Evolutionary conservation across 805 yeast species (phyloP).

Genomic region (Groenewaldozyma tartarivorans): DNA sequence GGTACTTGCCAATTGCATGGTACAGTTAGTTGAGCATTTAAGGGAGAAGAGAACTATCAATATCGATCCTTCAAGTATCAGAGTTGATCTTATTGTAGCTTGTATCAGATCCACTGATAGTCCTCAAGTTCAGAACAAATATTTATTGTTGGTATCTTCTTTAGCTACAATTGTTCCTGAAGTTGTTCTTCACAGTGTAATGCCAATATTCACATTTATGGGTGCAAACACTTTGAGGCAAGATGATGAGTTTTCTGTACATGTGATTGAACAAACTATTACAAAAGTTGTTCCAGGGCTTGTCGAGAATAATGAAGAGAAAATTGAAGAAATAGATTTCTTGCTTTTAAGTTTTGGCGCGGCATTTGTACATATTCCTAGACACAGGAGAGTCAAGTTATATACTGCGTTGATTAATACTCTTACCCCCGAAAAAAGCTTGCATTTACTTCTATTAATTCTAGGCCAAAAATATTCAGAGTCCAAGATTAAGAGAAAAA

Average conservation of each 20-base stretch:
- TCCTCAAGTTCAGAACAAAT: constrained; percentile 90
- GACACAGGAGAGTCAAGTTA: constrained; percentile 85
- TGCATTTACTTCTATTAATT: constrained; percentile 65
- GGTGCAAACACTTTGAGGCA: constrained; percentile 96
- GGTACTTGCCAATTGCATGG: constrained; percentile 78
- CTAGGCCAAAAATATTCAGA: constrained; percentile 70
- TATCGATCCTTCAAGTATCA: constrained; percentile 54
- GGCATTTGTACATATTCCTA: constrained; percentile 91
- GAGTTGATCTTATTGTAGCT: constrained; percentile 86
- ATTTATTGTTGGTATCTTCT: constrained; percentile 75
- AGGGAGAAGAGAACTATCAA: constrained; percentile 29
- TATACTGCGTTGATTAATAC: constrained; percentile 75
- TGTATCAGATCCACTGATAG: constrained; percentile 82
- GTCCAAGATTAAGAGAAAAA: constrained; percentile 44
- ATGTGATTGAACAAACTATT: constrained; percentile 87
- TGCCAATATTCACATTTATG: constrained; percentile 99
- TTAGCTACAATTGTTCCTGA: constrained; percentile 87
- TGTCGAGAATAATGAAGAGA: constrained; percentile 37
- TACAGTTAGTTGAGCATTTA: constrained; percentile 46
- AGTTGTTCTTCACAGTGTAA: constrained; percentile 83
- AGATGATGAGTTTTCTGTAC: constrained; percentile 90
- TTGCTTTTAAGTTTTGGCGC: constrained; percentile 82
- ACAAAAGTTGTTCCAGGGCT: constrained; percentile 86
- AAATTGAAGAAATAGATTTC: constrained; percentile 64
- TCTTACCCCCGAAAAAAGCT: constrained; percentile 54